Conservation (phyloP, 2,329 filamentous ascomycete genomes). For the Setomelanomma holmii region DNA sequence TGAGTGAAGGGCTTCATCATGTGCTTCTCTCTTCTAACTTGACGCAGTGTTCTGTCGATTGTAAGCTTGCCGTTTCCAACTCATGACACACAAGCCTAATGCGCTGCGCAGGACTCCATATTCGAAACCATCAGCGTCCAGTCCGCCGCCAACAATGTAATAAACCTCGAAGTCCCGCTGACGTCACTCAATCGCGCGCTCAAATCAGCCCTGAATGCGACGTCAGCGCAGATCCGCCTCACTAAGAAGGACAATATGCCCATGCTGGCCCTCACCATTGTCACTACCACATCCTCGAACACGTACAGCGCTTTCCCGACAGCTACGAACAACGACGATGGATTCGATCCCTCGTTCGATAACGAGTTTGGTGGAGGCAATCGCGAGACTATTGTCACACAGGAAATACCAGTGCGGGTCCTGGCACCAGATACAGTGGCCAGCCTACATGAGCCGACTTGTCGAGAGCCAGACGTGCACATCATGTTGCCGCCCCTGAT, state of each 20-base stretch:
- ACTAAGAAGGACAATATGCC: conserved; percentile 92
- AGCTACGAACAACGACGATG: conserved; percentile 31
- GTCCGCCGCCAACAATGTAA: conserved; percentile 86
- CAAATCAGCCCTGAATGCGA: conserved; percentile 82
- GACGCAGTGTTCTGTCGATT: conserved; percentile 49
- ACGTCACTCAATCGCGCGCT: conserved; percentile 87
- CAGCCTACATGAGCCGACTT: conserved; percentile 89
- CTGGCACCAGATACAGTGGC: conserved; percentile 84
- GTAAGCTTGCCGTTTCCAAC: conserved; percentile 44
- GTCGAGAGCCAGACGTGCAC: conserved; percentile 90
- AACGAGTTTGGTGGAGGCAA: conserved; percentile 58
- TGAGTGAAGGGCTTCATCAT: conserved; percentile 56
- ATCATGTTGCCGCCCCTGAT: conserved; percentile 86
- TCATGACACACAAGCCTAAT: conserved; percentile 16
- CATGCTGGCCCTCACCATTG: conserved; percentile 87
- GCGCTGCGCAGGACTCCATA: conserved; percentile 72
- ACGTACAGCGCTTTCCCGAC: conserved; percentile 48
- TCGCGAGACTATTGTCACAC: conserved; percentile 89
- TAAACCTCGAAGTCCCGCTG: conserved; percentile 96
- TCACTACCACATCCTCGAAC: conserved; percentile 69
- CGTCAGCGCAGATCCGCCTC: conserved; percentile 82
- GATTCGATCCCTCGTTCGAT: conserved; percentile 34
- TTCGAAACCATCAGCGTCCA: conserved; percentile 89
- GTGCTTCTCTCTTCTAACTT: conserved; percentile 24
- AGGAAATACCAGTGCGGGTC: conserved; percentile 94